Base-by-base conservation (phyloP, 768 basidiomycete species). In the Pisolithus tinctorius region DNA sequence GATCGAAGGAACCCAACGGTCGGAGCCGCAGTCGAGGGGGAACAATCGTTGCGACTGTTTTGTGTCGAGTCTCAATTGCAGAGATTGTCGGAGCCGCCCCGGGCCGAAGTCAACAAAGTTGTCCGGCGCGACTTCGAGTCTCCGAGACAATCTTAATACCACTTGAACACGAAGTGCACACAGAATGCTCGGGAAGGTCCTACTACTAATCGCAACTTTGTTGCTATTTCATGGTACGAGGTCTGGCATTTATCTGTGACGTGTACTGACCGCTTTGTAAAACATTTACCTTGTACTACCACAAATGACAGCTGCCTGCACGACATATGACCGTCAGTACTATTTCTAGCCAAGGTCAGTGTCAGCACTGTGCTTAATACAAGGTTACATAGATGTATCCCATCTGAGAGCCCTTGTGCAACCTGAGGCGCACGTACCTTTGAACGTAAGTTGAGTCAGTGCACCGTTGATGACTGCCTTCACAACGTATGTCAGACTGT, bases 301-400 rank as follows among this genome's bases (percentile, higher is more conserved):
- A 26, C 53, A 56, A n/a, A 23, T 59, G 6, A 45, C 14, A 90
- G 88, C 86, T 42, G 84, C 86, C 17, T 90, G 81, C 65, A 89
- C 89, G 16, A 80, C 84, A 2, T 90, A 88, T 65, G 86, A 90
- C 72, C 80, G 88, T 84, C 49, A 62, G 85, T 73, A 8, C 16
- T 8, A 40, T 29, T 17, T 37, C 27, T 20, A 30, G 9, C 10
- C 38, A 23, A 10, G 26, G 17, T 43, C 27, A 27, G 23, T 26
- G 31, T 34, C 41, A 45, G 14, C 49, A 29, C 4, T 17, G 43
- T 51, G 42, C 50, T 48, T n/a, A 50, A 48, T n/a, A 50, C 48
- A 43, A 52, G 11, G 42, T 47, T 45, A 30, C 49, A 20, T 52
- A 92, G 89, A 92, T 64, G 68, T 88, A 46, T 86, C 88, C 11